Conservation (phyloP, 2,329 filamentous ascomycete species). For the Colletotrichum australisinense region DNA sequence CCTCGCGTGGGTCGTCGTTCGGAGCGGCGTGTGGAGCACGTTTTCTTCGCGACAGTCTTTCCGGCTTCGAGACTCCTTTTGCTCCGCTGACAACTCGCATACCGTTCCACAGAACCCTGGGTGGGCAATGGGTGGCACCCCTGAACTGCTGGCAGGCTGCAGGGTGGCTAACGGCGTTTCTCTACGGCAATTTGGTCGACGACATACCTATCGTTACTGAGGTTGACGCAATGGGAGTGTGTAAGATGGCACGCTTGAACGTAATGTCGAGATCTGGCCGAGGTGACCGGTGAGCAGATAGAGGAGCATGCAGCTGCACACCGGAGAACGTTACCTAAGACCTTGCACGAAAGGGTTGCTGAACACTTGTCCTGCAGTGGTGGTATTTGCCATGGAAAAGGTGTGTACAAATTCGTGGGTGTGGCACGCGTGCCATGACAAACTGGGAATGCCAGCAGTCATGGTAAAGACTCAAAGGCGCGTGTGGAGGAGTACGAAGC, state of each 20-base stretch:
- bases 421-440: neutral
- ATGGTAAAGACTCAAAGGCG: neutral
- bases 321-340: slow-evolving; percentile 6
- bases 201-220: neutral
- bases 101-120: neutral
- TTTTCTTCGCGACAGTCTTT: neutral
- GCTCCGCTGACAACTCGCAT: slow-evolving; percentile 10
- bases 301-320: slow-evolving; percentile 20
- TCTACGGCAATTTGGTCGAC: neutral
- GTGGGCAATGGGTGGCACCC: neutral
- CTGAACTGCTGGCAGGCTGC: neutral
- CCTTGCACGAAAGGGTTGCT: slow-evolving; percentile 10
- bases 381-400: slow-evolving; percentile 3
- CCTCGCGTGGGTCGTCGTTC: neutral
- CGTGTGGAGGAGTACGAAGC: neutral
- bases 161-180: neutral
- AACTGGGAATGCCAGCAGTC: neutral
- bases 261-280: neutral
- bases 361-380: neutral
- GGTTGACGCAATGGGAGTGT: neutral
- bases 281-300: slow-evolving; percentile 12
- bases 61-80: neutral
- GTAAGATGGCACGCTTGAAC: neutral
- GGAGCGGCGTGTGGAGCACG: slow-evolving; percentile 13
- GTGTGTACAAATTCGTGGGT: neutral